Percentiles rank a stretch among this genome's conserved stretches.
Evolutionary conservation across 192 early-diverging fungal species (phyloP).

Genomic region (Umbelopsis isabellina): DNA sequence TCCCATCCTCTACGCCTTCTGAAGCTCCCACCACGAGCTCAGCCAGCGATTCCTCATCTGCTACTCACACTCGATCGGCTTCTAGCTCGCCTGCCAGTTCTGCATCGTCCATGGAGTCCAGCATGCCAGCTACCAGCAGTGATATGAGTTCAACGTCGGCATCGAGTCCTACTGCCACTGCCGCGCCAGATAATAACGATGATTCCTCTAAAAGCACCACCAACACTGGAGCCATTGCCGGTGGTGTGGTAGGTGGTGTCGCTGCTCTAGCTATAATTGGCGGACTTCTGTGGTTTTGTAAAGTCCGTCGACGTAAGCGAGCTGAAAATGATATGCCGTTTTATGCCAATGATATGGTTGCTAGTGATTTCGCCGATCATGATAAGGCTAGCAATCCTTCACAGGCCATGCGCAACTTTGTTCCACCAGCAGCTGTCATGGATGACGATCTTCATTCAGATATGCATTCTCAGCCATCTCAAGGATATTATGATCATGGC

Average conservation of each 20-base stretch:
- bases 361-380: neutral
- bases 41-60: neutral
- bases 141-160: neutral
- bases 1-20: neutral
- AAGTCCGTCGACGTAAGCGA: slow-evolving; percentile 7
- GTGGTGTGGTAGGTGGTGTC: slow-evolving; percentile 6
- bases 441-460: neutral
- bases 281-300: neutral
- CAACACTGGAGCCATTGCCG: slow-evolving; percentile 7
- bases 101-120: too few relatives aligned
- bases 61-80: neutral
- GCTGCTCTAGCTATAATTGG: neutral
- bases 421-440: neutral
- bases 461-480: neutral
- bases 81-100: neutral
- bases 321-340: slow-evolving; percentile 7
- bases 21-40: neutral
- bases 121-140: neutral
- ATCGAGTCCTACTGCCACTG: neutral
- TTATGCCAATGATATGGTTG: slow-evolving; percentile 6
- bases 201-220: neutral
- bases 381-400: neutral
- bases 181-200: neutral
- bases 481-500: slow-evolving; percentile 1
- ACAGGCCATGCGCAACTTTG: neutral